Conservation (phyloP, 2,329 filamentous ascomycete genomes). For the Sphaerulina musiva region DNA sequence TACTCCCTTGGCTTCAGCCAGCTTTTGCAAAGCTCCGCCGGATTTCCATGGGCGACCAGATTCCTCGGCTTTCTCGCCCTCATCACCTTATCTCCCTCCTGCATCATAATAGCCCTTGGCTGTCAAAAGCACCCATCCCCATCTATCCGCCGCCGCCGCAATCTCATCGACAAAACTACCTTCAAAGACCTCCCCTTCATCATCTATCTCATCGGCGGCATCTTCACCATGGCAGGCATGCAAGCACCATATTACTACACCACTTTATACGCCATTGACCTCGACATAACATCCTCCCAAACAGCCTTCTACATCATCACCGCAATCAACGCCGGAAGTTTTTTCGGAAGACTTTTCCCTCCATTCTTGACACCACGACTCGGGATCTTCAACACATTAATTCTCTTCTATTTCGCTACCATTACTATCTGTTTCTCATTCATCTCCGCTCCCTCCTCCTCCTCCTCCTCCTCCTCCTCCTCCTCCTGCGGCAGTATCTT, state of each 20-base stretch:
- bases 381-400: constrained; percentile 48
- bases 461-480: no score
- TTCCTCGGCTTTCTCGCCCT: constrained; percentile 43
- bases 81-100: not conserved
- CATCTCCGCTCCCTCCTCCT: constrained; percentile 21
- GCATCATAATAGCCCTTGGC: not conserved
- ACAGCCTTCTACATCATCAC: constrained; percentile 4
- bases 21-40: constrained; percentile 31
- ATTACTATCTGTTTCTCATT: constrained; percentile 47
- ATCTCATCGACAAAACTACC: not conserved
- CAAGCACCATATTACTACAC: constrained; percentile 3
- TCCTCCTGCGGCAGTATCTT: not conserved
- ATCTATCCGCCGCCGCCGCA: not conserved
- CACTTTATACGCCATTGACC: constrained; percentile 1
- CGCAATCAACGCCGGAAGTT: constrained; percentile 2
- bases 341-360: constrained; percentile 2
- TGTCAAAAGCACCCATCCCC: not conserved
- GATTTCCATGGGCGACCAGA: constrained; percentile 50
- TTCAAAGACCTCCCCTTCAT: not conserved
- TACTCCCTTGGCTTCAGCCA: constrained; percentile 6
- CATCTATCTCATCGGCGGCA: not conserved
- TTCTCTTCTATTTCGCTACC: constrained; percentile 27
- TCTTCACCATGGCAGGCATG: constrained; percentile 3
- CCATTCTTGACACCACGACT: constrained; percentile 26
- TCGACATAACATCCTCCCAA: not conserved